A percentile compares a stretch with the other conserved stretches of the same genome.
Evolutionary conservation across 164 flowering plant genomes (phyloP).

Genomic region (Houttuynia cordata): DNA sequence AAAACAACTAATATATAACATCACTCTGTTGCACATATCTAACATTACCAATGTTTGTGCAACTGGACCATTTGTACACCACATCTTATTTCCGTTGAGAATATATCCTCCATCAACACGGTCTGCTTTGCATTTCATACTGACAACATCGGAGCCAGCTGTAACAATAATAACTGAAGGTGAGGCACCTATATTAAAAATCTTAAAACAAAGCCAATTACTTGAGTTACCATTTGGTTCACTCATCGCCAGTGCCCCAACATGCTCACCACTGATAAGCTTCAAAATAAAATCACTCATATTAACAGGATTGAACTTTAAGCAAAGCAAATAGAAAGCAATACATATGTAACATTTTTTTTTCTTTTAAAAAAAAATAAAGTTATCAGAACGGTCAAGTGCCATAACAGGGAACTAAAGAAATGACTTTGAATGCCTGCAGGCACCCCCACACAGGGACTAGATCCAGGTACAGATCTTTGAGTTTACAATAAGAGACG

Average conservation of each 20-base stretch:
- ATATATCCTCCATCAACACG: conserved; percentile 84
- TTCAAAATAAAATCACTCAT: conserved; percentile 21
- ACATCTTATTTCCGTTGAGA: conserved; percentile 97
- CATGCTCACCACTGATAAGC: conserved; percentile 98
- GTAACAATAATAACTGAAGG: conserved; percentile 11
- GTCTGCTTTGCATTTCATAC: conserved; percentile 99
- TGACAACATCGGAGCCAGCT: conserved; percentile 99
- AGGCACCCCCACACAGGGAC: no score
- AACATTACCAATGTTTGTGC: conserved; percentile 79
- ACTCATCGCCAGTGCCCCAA: conserved; percentile 99
- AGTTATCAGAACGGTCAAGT: no score
- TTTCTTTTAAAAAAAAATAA: no score
- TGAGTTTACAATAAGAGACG: no score
- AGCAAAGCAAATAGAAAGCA: background rate
- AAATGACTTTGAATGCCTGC: no score
- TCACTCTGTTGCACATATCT: background rate
- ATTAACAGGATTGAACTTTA: background rate
- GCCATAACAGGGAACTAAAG: no score
- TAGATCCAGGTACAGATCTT: no score
- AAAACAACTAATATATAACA: background rate
- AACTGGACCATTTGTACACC: conserved; percentile 95
- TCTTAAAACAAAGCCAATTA: background rate
- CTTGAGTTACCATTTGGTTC: conserved; percentile 81
- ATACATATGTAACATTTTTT: background rate
- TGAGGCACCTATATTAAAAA: background rate